Base-by-base conservation (phyloP, 1,284 basidiomycete species). In the Ceratobasidium sp. region DNA sequence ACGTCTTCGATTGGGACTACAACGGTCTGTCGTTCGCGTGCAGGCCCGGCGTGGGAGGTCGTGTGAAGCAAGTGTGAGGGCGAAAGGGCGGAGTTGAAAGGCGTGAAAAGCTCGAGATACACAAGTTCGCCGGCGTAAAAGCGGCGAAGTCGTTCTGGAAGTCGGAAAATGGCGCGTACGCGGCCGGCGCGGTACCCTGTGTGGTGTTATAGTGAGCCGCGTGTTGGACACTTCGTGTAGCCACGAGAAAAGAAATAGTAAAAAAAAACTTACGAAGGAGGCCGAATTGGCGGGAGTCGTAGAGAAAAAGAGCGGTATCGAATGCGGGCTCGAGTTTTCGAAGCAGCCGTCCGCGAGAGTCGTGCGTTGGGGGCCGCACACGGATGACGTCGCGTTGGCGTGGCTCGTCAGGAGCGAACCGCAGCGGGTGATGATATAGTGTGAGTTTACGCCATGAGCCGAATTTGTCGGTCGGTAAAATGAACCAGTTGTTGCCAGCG, bases 131-230 rank as follows among this genome's bases (percentile, higher is more conserved):
- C 54, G 10, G 52, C 20, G 9, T 57, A 42, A 13, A 46, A 23
- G 10, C 33, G 26, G 4, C 28, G 68, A 4, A 70, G 52, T 5
- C 52, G 68, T 13, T 26, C 20, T 7, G 68, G 68, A 17, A 70
- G 52, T 9, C 12, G 17, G 42, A 70, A 70, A 57, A 70, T 70
- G 23, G 56, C 52, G 26, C 54, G 52, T 20, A 70, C 68, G 23
- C 68, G 68, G n/a, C 68, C 52, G 7, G 54, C 68, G 20, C 54
- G 54, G 23, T 70, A 70, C 7, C 68, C 68, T 70, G 44, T 54
- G 17, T 9, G 20, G 52, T 54, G 7, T 17, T 9, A 54, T 54
- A 9, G n/a, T 20, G 7, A 54, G 23, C 52, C 7, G 28, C 28
- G 38, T 33, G 33, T 33, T 33, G 33, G 33, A 33, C 33, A 33